Conservation (phyloP, 495 filamentous ascomycete genomes). For the Talaromyces nanjingensis region DNA sequence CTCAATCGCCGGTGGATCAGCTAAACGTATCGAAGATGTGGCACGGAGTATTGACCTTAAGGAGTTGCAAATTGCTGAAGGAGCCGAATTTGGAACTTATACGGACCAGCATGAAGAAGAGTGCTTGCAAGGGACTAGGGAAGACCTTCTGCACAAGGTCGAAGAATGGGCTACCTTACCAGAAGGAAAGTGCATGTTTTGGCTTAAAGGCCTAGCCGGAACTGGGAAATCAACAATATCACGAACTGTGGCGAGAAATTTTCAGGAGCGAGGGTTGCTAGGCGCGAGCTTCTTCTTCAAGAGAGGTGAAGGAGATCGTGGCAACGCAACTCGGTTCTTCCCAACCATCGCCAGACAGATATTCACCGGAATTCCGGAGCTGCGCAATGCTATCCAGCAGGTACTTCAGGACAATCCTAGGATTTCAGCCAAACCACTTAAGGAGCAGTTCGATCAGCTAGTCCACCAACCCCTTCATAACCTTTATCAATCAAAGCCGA, state of each 20-base stretch:
- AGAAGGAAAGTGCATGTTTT: conserved; percentile 19
- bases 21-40: background rate
- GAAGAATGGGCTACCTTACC: conserved; percentile 15
- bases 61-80: conserved; percentile 1
- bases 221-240: conserved; percentile 27
- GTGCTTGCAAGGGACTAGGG: conserved; percentile 21
- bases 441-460: conserved; percentile 36
- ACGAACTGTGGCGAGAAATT: conserved; percentile 12
- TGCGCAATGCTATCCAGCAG: conserved; percentile 20
- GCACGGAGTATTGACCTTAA: background rate
- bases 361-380: conserved; percentile 13
- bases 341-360: conserved; percentile 34
- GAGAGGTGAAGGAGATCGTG: conserved; percentile 29
- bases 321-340: conserved; percentile 27
- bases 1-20: background rate
- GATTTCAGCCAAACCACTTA: conserved; percentile 22
- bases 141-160: conserved; percentile 18
- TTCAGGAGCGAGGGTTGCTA: background rate
- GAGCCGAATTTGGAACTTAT: conserved; percentile 16
- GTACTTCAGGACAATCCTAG: conserved; percentile 22
- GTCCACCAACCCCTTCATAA: conserved; percentile 25
- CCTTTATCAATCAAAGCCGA: background rate
- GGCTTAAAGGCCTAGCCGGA: conserved; percentile 23
- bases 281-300: conserved; percentile 40
- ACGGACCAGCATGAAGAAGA: conserved; percentile 14